Conservation (phyloP, 2,329 filamentous ascomycete species). For the Colletotrichum godetiae region DNA sequence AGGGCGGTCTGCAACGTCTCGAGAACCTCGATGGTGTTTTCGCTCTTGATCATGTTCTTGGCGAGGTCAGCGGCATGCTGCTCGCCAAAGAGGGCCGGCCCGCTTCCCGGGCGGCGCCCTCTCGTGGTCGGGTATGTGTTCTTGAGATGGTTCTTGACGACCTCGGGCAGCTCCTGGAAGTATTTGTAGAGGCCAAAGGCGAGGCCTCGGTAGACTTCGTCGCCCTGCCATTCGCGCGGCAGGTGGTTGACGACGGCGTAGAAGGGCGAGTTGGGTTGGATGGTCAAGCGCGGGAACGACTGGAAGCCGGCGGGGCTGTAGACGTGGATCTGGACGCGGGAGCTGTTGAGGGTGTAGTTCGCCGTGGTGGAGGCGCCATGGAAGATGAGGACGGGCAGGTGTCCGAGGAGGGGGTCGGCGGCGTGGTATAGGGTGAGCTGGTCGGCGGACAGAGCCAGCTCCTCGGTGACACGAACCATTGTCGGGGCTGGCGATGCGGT, state of each 20-base stretch:
- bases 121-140: constrained; percentile 64
- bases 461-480: constrained; percentile 87
- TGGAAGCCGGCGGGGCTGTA: constrained; percentile 90
- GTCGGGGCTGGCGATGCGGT: constrained; percentile 48
- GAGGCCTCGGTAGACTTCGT: constrained; percentile 90
- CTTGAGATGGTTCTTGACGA: constrained; percentile 78
- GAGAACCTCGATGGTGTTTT: constrained; percentile 79
- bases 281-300: constrained; percentile 89
- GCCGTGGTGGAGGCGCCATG: constrained; percentile 91
- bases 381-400: constrained; percentile 88
- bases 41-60: constrained; percentile 83
- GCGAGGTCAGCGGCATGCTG: constrained; percentile 94
- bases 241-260: constrained; percentile 92
- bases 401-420: constrained; percentile 83
- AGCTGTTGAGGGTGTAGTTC: constrained; percentile 88
- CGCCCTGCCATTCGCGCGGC: constrained; percentile 93
- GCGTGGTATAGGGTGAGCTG: constrained; percentile 90
- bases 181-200: constrained; percentile 96
- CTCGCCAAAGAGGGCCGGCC: constrained; percentile 82
- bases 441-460: constrained; percentile 83
- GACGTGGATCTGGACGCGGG: constrained; percentile 93
- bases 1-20: constrained; percentile 79
- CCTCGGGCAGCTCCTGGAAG: constrained; percentile 85
- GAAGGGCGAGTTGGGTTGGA: constrained; percentile 91
- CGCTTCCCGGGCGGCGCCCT: constrained; percentile 70